Conservation (phyloP, 306 rosid species). For the Quercus engelmannii region DNA sequence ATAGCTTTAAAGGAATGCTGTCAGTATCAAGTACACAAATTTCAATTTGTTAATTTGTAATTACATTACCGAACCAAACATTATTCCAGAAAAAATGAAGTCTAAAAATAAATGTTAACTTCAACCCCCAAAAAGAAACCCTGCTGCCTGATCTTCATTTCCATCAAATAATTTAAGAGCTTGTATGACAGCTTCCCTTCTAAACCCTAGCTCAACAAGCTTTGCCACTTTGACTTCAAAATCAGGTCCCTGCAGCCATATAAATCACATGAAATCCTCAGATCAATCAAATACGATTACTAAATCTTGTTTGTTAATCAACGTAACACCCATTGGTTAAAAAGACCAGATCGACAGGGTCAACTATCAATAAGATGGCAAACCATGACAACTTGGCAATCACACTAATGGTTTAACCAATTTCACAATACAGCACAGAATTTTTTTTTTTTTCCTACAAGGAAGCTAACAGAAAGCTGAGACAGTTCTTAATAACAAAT, state of each 20-base stretch:
- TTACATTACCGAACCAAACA: neutral
- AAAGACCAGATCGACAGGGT: neutral
- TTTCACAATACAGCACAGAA: neutral
- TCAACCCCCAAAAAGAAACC: conserved; percentile 52
- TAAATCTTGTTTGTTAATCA: neutral
- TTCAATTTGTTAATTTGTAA: neutral
- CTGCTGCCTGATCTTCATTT: conserved; percentile 58
- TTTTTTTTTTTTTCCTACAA: neutral
- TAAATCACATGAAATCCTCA: neutral
- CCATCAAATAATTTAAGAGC: conserved; percentile 75
- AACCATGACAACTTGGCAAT: neutral
- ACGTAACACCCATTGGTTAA: neutral
- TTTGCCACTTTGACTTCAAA: conserved; percentile 86
- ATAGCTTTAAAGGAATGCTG: neutral
- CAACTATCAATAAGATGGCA: neutral
- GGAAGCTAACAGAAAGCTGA: neutral
- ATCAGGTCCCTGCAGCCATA: conserved; percentile 51
- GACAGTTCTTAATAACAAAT: conserved; percentile 9
- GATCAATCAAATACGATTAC: neutral
- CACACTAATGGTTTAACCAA: neutral
- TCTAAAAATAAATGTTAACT: neutral
- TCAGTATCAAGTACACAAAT: neutral
- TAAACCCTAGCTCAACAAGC: conserved; percentile 92
- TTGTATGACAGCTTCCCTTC: conserved; percentile 73
- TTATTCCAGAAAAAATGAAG: neutral